Evolutionary conservation across 306 rosid genomes (phyloP).

Genomic region (Herpetospermum pedunculosum): DNA sequence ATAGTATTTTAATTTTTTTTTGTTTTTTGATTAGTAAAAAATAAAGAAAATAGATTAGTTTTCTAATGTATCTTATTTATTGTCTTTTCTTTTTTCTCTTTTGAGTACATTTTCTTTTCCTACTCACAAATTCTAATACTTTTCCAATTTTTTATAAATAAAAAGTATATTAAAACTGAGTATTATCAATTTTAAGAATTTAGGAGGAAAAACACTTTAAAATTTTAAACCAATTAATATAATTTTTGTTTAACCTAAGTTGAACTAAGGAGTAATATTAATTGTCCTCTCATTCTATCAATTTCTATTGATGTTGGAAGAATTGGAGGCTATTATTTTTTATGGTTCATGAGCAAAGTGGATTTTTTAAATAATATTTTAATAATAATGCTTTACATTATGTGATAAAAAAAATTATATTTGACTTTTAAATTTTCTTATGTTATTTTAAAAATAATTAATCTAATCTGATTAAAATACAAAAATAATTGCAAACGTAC

Average conservation of each 20-base stretch:
- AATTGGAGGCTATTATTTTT: background rate
- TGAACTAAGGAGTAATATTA: background rate
- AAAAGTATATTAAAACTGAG: too few relatives aligned
- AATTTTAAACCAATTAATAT: background rate
- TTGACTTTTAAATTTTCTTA: background rate
- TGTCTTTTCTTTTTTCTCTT: too few relatives aligned
- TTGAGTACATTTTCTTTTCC: too few relatives aligned
- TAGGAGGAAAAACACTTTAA: background rate
- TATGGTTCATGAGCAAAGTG: background rate
- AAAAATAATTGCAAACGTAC: background rate
- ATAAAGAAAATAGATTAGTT: too few relatives aligned
- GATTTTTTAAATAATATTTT: background rate
- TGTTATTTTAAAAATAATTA: background rate
- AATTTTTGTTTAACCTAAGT: too few relatives aligned
- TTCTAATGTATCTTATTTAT: too few relatives aligned
- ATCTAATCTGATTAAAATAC: background rate
- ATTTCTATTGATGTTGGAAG: background rate
- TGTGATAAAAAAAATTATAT: background rate
- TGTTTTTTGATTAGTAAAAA: too few relatives aligned
- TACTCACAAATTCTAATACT: too few relatives aligned
- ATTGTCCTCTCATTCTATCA: background rate
- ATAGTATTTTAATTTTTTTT: too few relatives aligned
- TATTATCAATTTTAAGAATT: too few relatives aligned
- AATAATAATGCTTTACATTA: background rate
- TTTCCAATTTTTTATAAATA: too few relatives aligned